Conservation (phyloP, 164 flowering plant genomes). For the Platanus orientalis region DNA sequence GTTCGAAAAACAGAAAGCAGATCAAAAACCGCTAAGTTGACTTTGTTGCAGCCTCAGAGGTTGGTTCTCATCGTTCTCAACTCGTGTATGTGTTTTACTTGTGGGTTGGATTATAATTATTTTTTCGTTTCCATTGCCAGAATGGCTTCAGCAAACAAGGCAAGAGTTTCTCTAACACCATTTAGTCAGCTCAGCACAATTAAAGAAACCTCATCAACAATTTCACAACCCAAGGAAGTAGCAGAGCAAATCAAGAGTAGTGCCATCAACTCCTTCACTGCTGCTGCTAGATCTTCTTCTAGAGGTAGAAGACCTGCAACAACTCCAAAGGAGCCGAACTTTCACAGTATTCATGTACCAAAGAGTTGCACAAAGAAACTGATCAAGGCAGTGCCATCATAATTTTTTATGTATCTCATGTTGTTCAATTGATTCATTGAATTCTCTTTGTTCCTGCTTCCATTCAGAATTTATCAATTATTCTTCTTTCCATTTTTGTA, state of each 20-base stretch:
- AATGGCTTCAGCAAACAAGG: slow-evolving; percentile 10
- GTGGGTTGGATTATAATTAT: too few relatives aligned
- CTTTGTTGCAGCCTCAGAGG: too few relatives aligned
- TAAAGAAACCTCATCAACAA: slow-evolving; percentile 22
- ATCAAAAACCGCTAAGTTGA: too few relatives aligned
- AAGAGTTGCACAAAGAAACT: slow-evolving; percentile 47
- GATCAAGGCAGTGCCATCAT: slow-evolving; percentile 10
- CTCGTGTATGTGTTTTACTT: too few relatives aligned
- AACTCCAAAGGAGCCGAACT: slow-evolving; percentile 59
- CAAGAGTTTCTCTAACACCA: slow-evolving; percentile 12
- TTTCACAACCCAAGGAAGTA: slow-evolving; percentile 6
- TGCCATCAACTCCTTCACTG: not conserved
- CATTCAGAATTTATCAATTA: too few relatives aligned
- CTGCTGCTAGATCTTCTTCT: slow-evolving; percentile 16
- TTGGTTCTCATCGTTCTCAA: too few relatives aligned
- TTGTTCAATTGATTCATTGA: slow-evolving; percentile 58
- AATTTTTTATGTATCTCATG: not conserved
- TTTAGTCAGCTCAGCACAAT: slow-evolving; percentile 26
- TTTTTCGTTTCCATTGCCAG: too few relatives aligned
- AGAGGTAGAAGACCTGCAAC: slow-evolving; percentile 29
- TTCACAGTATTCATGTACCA: slow-evolving; percentile 47
- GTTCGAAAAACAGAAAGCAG: too few relatives aligned
- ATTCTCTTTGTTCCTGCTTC: slow-evolving; percentile 13
- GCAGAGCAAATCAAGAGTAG: slow-evolving; percentile 2
- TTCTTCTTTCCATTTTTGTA: too few relatives aligned